These are phyloP conservation scores for Trichoderma sp. DNA, from an alignment of 2,329 filamentous ascomycete species.

Conservation along the genomic window DNA sequence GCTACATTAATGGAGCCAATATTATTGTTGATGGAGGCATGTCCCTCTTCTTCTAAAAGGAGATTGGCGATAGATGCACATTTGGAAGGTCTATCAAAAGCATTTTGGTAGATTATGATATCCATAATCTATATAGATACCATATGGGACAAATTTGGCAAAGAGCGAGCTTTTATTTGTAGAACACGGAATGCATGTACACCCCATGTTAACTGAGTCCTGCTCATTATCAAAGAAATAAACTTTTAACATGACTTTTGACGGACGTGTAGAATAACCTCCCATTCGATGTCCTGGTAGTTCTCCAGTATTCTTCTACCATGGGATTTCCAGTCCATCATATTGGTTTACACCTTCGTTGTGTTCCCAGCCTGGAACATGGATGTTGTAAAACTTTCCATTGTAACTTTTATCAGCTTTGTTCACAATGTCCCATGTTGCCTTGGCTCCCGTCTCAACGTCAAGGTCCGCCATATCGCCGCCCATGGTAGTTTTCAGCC, in stretches of 20 bases:
- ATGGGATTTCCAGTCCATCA: neutral
- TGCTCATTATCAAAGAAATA: neutral
- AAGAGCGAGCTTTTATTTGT: neutral
- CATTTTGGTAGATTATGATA: neutral
- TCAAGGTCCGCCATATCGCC: neutral
- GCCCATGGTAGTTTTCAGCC: neutral
- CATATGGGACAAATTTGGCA: neutral
- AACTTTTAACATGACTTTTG: neutral
- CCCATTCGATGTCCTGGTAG: no score
- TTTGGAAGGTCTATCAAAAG: no score
- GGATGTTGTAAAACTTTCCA: neutral
- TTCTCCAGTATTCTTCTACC: neutral
- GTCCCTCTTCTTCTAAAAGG: neutral
- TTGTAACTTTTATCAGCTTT: neutral
- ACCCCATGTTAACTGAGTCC: neutral
- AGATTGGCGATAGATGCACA: neutral
- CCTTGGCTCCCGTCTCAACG: neutral
- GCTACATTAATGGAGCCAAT: conserved; percentile 27
- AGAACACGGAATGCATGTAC: neutral
- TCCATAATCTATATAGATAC: neutral
- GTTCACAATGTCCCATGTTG: neutral
- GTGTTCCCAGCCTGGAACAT: neutral
- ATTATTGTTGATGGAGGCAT: conserved; percentile 29
- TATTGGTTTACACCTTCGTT: neutral
- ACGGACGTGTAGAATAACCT: neutral